phyloP scores from a whole-genome alignment of 2,329 filamentous ascomycete genomes.

The Alternaria solani region DNA sequence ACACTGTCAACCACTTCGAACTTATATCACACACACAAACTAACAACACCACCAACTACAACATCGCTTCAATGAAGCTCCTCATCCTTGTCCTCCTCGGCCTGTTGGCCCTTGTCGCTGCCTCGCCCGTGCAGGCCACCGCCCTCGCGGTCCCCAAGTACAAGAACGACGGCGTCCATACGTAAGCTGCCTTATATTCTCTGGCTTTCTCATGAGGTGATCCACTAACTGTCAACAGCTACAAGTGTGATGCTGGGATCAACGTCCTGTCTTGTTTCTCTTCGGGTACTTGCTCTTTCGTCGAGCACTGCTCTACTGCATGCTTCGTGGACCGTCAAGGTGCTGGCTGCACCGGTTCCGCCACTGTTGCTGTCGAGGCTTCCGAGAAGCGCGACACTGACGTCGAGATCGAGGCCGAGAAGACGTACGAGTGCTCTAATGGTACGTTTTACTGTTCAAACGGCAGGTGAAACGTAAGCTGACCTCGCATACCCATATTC shows the following conservation, averaged over 20 bases:
- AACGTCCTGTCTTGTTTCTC: not conserved
- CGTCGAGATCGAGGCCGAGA: not conserved
- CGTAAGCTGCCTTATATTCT: not conserved
- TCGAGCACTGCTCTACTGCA: not conserved
- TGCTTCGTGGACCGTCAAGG: not conserved
- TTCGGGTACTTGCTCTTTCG: not conserved
- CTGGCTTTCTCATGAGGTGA: not conserved
- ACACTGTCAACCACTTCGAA: not conserved
- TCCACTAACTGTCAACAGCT: not conserved
- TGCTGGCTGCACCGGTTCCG: not conserved
- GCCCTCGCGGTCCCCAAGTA: not conserved
- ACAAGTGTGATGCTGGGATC: constrained; percentile 1
- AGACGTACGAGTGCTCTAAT: constrained; percentile 13
- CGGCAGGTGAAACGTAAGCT: not conserved
- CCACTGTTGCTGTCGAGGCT: not conserved
- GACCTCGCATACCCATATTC: not conserved
- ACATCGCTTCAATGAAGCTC: constrained; percentile 14
- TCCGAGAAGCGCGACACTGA: not conserved
- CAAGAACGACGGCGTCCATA: not conserved
- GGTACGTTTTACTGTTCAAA: not conserved
- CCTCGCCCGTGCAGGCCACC: not conserved
- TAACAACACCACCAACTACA: not conserved
- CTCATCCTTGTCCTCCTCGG: constrained; percentile 7
- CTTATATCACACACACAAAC: not conserved
- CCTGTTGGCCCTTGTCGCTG: constrained; percentile 9